These are phyloP conservation scores for Coemansia sp. DNA, from an alignment of 192 early-diverging fungal genomes.

Conservation along the genomic window DNA sequence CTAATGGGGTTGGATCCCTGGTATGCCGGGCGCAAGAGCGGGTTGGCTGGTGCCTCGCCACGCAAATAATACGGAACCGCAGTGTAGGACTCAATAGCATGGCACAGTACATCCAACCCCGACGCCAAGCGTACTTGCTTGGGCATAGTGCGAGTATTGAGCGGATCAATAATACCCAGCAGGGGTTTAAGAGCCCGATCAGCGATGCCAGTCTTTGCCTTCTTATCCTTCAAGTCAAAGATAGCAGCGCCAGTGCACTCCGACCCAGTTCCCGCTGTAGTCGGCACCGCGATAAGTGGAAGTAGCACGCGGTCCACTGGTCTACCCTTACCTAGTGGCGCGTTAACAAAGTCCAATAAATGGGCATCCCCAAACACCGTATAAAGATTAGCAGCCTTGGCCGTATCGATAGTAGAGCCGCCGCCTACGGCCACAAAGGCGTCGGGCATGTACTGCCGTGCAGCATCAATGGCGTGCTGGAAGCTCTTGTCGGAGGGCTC, in stretches of 20 bases:
- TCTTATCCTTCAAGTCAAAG: conserved; percentile 83
- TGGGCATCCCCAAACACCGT: conserved; percentile 79
- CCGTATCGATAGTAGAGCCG: conserved; percentile 89
- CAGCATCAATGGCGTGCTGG: conserved; percentile 81
- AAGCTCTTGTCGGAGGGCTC: conserved; percentile 88
- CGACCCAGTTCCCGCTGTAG: conserved; percentile 77
- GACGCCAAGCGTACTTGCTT: conserved; percentile 82
- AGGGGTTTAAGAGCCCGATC: conserved; percentile 81
- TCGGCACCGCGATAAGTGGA: conserved; percentile 79
- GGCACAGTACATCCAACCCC: conserved; percentile 90
- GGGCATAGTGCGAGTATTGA: conserved; percentile 88
- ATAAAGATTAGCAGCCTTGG: conserved; percentile 92
- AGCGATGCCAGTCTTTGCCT: conserved; percentile 91
- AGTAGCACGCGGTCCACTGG: conserved; percentile 73
- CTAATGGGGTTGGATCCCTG: conserved; percentile 93
- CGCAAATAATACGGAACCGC: conserved; percentile 84
- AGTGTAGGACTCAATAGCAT: conserved; percentile 91
- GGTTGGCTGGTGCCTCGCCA: conserved; percentile 78
- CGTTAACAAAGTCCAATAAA: conserved; percentile 91
- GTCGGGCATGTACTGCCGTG: conserved; percentile 74
- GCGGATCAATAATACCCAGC: conserved; percentile 86
- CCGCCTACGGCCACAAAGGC: conserved; percentile 91
- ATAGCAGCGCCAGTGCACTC: conserved; percentile 95
- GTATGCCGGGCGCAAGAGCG: conserved; percentile 85
- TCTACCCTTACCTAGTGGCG: conserved; percentile 86